Evolutionary conservation across 1,284 basidiomycete genomes (phyloP).

Genomic region (Rhodotorula sp.): DNA sequence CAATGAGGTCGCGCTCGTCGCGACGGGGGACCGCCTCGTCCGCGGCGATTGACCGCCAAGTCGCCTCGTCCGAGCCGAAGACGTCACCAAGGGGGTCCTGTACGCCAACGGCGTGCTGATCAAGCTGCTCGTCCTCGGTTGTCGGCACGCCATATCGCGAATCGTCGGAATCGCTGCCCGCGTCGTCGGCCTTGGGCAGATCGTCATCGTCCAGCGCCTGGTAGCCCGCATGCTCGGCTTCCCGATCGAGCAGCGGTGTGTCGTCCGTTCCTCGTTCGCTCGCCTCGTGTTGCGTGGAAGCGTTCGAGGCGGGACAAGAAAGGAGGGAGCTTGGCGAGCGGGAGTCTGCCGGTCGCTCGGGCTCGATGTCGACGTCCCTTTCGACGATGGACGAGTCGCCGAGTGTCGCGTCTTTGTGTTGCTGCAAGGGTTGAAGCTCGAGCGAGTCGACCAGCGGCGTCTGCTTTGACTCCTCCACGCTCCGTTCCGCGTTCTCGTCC

Average conservation of each 20-base stretch:
- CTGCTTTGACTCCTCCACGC: not conserved
- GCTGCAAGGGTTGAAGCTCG: not conserved
- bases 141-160: not conserved
- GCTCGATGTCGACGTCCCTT: not conserved
- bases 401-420: not conserved
- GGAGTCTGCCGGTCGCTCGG: not conserved
- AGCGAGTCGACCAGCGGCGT: not conserved
- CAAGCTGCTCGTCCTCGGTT: not conserved
- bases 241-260: conserved; percentile 1
- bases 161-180: conserved; percentile 7
- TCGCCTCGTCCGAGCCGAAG: conserved; percentile 40
- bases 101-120: not conserved
- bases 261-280: conserved; percentile 18
- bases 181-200: conserved; percentile 4
- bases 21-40: conserved; percentile 12
- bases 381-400: conserved; percentile 1
- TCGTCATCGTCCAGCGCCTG: conserved; percentile 4
- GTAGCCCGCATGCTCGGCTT: conserved; percentile 1
- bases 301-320: conserved; percentile 10
- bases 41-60: conserved; percentile 34
- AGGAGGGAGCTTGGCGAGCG: conserved; percentile 7
- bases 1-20: conserved; percentile 15
- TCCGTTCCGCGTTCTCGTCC: not conserved
- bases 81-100: conserved; percentile 35
- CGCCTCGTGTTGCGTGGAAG: conserved; percentile 1